phyloP scores from a whole-genome alignment of 1,139 yeast species.

The Debaryomycetaceae sp. region DNA sequence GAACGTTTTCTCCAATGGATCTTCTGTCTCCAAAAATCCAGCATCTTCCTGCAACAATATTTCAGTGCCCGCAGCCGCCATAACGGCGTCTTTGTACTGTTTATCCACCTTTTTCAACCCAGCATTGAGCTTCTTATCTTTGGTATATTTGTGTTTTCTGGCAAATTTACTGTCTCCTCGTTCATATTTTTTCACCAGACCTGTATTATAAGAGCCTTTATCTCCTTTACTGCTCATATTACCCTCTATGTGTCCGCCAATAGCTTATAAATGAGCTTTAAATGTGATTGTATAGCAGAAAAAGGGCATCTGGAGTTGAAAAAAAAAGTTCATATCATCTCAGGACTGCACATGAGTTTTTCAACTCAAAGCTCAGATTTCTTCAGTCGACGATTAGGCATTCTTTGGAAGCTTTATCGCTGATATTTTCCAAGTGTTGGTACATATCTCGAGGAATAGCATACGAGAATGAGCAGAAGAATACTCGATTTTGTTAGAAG shows the following conservation, averaged over 20 bases:
- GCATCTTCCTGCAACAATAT: slow-evolving; percentile 77
- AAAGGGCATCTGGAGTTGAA: not conserved
- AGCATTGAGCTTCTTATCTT: slow-evolving; percentile 62
- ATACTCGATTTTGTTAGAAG: not conserved
- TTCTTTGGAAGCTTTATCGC: not conserved
- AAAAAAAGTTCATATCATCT: not conserved
- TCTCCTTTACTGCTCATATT: slow-evolving; percentile 14
- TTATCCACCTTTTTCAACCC: slow-evolving; percentile 66
- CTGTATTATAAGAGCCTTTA: slow-evolving; percentile 20
- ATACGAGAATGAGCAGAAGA: not conserved
- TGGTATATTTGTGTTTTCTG: slow-evolving; percentile 28
- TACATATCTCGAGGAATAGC: not conserved
- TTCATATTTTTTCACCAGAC: slow-evolving; percentile 16
- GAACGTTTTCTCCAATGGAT: slow-evolving; percentile 80
- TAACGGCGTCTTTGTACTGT: slow-evolving; percentile 73
- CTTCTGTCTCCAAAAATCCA: slow-evolving; percentile 89
- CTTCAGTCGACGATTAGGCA: too few relatives aligned
- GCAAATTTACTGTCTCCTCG: slow-evolving; percentile 13
- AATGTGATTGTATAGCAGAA: too few relatives aligned
- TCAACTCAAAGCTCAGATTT: not conserved
- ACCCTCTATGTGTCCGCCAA: too few relatives aligned
- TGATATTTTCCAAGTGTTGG: not conserved
- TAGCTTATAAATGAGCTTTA: too few relatives aligned
- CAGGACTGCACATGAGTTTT: not conserved
- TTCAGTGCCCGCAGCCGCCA: slow-evolving; percentile 83